Base-by-base conservation (phyloP, 805 yeast species). In the Candida fluviatilis region DNA sequence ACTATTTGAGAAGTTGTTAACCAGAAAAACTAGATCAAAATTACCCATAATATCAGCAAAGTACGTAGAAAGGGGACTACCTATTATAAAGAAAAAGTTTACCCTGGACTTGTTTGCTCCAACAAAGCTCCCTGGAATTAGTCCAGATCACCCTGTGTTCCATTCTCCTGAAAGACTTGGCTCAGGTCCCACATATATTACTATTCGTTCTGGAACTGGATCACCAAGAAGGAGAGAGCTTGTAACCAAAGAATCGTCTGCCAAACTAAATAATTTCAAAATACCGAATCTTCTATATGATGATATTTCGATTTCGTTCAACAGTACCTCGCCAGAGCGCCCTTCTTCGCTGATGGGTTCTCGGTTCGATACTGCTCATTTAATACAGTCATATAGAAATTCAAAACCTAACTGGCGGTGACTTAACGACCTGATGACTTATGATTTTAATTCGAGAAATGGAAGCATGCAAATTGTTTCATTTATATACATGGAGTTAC, bases 321-420 rank as follows among this genome's bases (percentile, higher is more conserved):
- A 48, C 21, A 53, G 57, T 10, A 47, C 62, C 5, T 60, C 68
- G 1, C 66, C 69, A 2, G 66, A 62, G 21, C 42, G 67, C 32
- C 69, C 71, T 0, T 36, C 49, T 2, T 57, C 66, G 2, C 52
- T 69, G 0, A 48, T 64, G 32, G 69, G 66, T 3, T 58, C 66
- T 2, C 41, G 67, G 16, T 60, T 50, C 34, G 66, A 62, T 34
- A 64, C 60, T 17, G 46, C 49, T 33, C 59, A 60, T 43, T 42
- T 62, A 27, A 35, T 62, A 4, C 64, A 53, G 38, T 52, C 58
- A 10, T 37, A 50, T 10, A 49, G 48, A 39, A 27, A 30, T 7
- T 28, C 31, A 10, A 41, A 41, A 36, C 44, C 45, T 19, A 35
- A 29, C 16, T 34, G 36, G 36, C 17, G 18, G 12, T 19, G n/a